These are phyloP conservation scores for Paraconiothyrium sp. DNA, from an alignment of 2,329 filamentous ascomycete genomes.

Conservation along the genomic window DNA sequence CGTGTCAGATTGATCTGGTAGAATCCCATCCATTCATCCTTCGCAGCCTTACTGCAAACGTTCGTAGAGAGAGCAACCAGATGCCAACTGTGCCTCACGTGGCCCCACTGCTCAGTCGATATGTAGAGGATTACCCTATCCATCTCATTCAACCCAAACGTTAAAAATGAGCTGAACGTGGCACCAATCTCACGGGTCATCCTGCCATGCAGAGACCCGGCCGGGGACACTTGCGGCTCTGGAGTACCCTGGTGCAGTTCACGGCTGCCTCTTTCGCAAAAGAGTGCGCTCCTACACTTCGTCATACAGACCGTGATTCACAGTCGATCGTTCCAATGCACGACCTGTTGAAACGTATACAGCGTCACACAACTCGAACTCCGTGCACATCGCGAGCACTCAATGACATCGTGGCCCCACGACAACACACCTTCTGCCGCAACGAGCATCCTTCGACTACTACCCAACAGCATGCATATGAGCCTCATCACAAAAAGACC, in stretches of 20 bases:
- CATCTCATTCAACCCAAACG: not conserved
- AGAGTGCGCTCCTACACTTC: not conserved
- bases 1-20: constrained; percentile 13
- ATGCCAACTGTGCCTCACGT: not conserved
- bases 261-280: not conserved
- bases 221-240: not conserved
- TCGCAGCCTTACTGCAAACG: not conserved
- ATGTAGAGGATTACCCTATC: not conserved
- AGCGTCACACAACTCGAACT: constrained; percentile 5
- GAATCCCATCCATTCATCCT: constrained; percentile 3
- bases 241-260: not conserved
- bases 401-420: constrained; percentile 11
- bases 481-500: not conserved
- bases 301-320: constrained; percentile 15
- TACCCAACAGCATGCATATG: not conserved
- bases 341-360: constrained; percentile 1
- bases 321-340: constrained; percentile 10
- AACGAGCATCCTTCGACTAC: not conserved
- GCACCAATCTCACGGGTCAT: not conserved
- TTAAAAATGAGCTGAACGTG: not conserved
- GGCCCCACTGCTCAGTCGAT: not conserved
- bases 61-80: constrained; percentile 1
- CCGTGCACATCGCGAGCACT: constrained; percentile 1
- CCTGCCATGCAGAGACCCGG: not conserved
- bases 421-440: not conserved